Evolutionary conservation across 2,329 filamentous ascomycete species (phyloP), one percentile per base, ranked within the genome.

Genomic region (Botrytis aclada): DNA sequence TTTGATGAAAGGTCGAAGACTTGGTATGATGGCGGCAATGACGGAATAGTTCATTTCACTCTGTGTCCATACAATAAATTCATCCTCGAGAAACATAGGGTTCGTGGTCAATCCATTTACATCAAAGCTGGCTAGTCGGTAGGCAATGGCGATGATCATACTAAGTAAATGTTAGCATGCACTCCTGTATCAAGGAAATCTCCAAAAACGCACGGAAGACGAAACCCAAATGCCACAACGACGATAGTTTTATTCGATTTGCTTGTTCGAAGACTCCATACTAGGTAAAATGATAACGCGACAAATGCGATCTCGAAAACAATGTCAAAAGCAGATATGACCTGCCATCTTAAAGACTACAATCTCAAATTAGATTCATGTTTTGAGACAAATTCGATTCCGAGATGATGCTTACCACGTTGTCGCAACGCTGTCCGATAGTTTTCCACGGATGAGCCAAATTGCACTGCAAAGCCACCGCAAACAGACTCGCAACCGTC

Each of bases 1-100:
- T 4, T 81, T 79, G 74, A 85, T 80, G 70, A 85, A 85, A 2
- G 84, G 83, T 56, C 83, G 82, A n/a, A 86, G 79, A 66, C 83
- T 84, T 0, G 84, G 83, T n/a, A 83, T 81, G 0, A 82, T 84
- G 22, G 82, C 81, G 29, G 83, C 80, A 4, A 85, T 80, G 32
- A 85, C 80, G 54, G 81, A 82, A 67, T 84, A 83, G 69, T 80
- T 79, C 7, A 85, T 74, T 74, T 85, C 82, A 51, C 83, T 77
- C 72, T 85, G 83, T 0, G 82, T 82, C 69, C 81, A 81, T 1
- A 84, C 78, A 1, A 78, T 80, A 5, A 81, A 80, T 22, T 81
- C 76, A 20, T 81, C 80, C 34, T 81, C 81, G 34, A 79, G 74
- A 16, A 85, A 79, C 6, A 81, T 81, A 22, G 81, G 82, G 72